A percentile compares a stretch with the other conserved stretches of the same genome.
phyloP scores from a whole-genome alignment of 75 land plant genomes.

The Pinus tabuliformis region DNA sequence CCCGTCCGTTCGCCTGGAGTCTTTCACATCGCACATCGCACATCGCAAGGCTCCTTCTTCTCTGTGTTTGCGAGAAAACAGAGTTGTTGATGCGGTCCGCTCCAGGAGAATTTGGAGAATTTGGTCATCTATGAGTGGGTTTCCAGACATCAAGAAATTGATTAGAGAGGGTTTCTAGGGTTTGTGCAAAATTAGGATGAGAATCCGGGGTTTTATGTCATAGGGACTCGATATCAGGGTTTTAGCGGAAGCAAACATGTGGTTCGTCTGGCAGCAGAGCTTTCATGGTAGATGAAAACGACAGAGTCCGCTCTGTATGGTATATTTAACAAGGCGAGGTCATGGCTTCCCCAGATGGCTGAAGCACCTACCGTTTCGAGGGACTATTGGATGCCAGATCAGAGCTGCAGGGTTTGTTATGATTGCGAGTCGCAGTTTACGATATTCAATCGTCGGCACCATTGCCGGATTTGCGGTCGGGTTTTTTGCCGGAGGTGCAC shows the following conservation, averaged over 20 bases:
- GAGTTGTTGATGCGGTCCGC: background rate
- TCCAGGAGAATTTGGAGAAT: background rate
- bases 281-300: slow-evolving; percentile 7
- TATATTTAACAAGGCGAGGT: slow-evolving; percentile 44
- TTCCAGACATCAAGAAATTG: background rate
- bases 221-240: background rate
- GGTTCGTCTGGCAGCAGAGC: background rate
- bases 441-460: slow-evolving; percentile 83
- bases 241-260: background rate
- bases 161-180: background rate
- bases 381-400: slow-evolving; percentile 98
- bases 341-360: slow-evolving; percentile 69
- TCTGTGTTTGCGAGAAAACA: background rate
- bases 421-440: slow-evolving; percentile 88
- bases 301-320: background rate
- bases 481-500: slow-evolving; percentile 91
- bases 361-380: slow-evolving; percentile 67
- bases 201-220: background rate
- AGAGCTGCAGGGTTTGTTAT: slow-evolving; percentile 89
- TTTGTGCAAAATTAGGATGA: background rate
- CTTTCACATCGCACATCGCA: background rate
- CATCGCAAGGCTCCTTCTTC: background rate
- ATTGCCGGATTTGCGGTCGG: slow-evolving; percentile 86
- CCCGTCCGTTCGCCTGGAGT: background rate
- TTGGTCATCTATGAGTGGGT: background rate